Percentiles rank a stretch among this genome's conserved stretches.
Evolutionary conservation across 441 rosid genomes (phyloP).

Genomic region (Manihot esculenta): DNA sequence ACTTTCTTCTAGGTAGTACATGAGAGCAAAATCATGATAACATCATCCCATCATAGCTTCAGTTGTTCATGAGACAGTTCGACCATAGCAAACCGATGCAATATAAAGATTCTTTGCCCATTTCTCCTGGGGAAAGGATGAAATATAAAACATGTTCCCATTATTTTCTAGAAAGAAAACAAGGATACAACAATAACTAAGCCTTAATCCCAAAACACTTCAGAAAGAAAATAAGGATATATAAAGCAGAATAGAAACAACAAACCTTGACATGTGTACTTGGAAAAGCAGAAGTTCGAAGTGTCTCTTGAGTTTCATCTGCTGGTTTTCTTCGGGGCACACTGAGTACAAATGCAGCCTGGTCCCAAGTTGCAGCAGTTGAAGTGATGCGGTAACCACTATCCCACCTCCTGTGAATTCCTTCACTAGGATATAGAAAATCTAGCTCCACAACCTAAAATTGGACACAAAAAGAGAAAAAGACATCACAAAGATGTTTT

Average conservation of each 20-base stretch:
- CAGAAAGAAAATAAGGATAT: not conserved
- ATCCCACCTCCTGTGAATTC: constrained; percentile 95
- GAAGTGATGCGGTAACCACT: constrained; percentile 89
- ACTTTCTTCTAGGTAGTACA: not conserved
- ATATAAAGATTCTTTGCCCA: constrained; percentile 35
- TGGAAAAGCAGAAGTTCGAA: constrained; percentile 88
- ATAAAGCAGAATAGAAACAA: constrained; percentile 8
- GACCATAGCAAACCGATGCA: constrained; percentile 35
- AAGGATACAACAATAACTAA: not conserved
- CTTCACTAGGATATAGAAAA: constrained; percentile 96
- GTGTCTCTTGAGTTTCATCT: constrained; percentile 95
- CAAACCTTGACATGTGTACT: constrained; percentile 91
- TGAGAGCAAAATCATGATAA: not conserved
- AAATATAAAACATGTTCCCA: not conserved
- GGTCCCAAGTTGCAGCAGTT: constrained; percentile 89
- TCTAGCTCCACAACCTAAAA: constrained; percentile 89
- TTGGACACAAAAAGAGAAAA: not conserved
- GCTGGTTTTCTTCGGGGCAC: constrained; percentile 74
- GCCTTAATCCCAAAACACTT: too few species aligned
- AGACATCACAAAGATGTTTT: constrained; percentile 6
- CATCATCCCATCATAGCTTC: not conserved
- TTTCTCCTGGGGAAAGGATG: constrained; percentile 29
- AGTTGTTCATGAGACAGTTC: constrained; percentile 32
- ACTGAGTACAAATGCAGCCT: constrained; percentile 89
- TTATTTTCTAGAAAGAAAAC: not conserved